Base-by-base conservation (phyloP, 805 yeast species). In the Kazachstania taianensis region DNA sequence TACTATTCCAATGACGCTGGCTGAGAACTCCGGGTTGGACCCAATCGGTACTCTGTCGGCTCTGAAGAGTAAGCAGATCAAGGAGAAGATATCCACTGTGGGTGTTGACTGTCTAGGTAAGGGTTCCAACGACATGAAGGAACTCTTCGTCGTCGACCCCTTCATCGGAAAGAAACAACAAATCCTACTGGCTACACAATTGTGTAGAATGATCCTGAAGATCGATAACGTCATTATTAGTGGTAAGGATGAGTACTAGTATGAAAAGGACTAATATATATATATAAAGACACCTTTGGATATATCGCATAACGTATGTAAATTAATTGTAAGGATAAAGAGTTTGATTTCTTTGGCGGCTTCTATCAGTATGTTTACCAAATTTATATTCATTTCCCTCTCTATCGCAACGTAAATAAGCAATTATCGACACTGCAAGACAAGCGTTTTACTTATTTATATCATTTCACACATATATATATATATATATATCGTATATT, bases 151-250 rank as follows among this genome's bases (percentile, higher is more conserved):
- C 33, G 86, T 92, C 49, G 98, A 92, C 61, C 97, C 99, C 38
- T 75, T 85, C 57, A 87, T 92, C 50, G 96, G 98, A 53, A 92
- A 92, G 70, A 86, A 84, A 61, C 97, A 92, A 62, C 99, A 92
- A 65, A 72, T 92, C 47, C 65, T 84, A 57, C 71, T 92, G 59
- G 98, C 98, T 32, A 92, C 99, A 10, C 99, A 92, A 66, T 72
- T 92, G 58, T 86, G 96, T 39, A 77, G 98, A 66, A 92, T 92
- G 98, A 86, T 92, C 44, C 72, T 92, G 57, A 92, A 92, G 70
- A 92, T 92, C 57, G 94, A 92, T 62, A 89, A 89, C 60, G 98
- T 92, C 41, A 92, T 92, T 52, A 79, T 89, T 48, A 81, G 81
- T 52, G 94, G 94, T 30, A 79, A 78, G 55, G 89, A 81, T 53